Base-by-base conservation (phyloP, 2,329 filamentous ascomycete species). In the Aspergillus tamarii region DNA sequence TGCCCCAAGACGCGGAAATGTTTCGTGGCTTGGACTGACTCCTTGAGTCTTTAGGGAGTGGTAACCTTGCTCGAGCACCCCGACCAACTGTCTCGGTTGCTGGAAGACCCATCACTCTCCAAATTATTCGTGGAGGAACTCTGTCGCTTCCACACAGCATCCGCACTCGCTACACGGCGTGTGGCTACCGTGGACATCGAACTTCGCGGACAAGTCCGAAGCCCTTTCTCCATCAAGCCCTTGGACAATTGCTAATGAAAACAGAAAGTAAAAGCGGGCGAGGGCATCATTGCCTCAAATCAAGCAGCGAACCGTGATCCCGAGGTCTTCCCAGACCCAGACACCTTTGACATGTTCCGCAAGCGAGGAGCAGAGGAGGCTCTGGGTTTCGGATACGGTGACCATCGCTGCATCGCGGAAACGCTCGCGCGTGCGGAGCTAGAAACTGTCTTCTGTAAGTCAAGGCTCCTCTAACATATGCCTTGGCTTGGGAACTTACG, bases 251-350 rank as follows among this genome's bases (percentile, higher is more conserved):
- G 0, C 43, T 46, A 14, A 23, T 19, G 12, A 23, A 12, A 10
- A 10, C 9, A 46, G 43, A 46, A 6, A 23, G 23, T 46, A 46
- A 21, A 6, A 46, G n/a, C 43, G n/a, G 43, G 43, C 0, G 43
- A 46, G 8, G 55, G 60, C 16, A 58, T 62, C 6, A 62, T 62
- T 12, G 60, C 43, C 48, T 62, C 55, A 8, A 52, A 53, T 12
- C 60, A 52, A 11, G 53, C 60, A 7, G 60, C 55, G 1, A 62
- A 62, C 48, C 60, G 60, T 30, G 60, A 62, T 16, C 46, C 52
- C 21, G 36, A 32, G 3, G 55, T 59, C n/a, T 62, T 53, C 28
- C 46, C 60, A 10, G 48, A 58, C 30, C 55, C 60, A 34, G 55
- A 62, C 56, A 48, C 2, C 19, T 62, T 62, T 30, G 39, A 54